phyloP scores from a whole-genome alignment of 495 filamentous ascomycete genomes.

The Aspergillus ostianus region DNA sequence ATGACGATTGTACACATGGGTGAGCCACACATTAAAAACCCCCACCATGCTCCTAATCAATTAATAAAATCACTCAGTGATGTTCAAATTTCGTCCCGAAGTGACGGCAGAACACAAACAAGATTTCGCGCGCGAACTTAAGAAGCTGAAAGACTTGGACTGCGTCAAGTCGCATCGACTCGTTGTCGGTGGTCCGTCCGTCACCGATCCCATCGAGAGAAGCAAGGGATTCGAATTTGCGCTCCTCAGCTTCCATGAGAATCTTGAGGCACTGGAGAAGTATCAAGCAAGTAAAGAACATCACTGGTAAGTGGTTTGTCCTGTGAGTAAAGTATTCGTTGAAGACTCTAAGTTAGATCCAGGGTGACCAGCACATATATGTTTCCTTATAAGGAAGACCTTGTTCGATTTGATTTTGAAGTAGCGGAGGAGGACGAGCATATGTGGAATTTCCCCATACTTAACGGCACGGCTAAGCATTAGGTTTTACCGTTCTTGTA shows the following conservation, averaged over 20 bases:
- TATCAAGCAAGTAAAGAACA: conserved; percentile 40
- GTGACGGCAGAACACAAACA: conserved; percentile 32
- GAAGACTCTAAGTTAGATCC: conserved; percentile 19
- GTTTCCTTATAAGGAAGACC: conserved; percentile 36
- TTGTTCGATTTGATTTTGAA: conserved; percentile 40
- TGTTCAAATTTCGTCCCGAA: conserved; percentile 36
- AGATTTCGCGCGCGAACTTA: conserved; percentile 30
- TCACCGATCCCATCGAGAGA: conserved; percentile 35
- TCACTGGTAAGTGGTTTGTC: conserved; percentile 27
- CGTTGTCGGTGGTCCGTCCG: conserved; percentile 34
- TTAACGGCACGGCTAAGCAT: too few relatives aligned
- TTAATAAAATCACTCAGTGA: too few relatives aligned
- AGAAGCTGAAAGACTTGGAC: conserved; percentile 28
- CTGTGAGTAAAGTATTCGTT: too few relatives aligned
- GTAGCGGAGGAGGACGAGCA: conserved; percentile 32
- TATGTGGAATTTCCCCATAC: conserved; percentile 20
- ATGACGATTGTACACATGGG: background rate
- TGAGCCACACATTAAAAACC: too few relatives aligned
- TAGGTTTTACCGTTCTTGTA: too few relatives aligned
- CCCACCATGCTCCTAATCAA: too few relatives aligned
- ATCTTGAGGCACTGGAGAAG: conserved; percentile 25
- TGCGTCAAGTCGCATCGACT: conserved; percentile 33
- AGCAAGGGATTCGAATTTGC: conserved; percentile 39
- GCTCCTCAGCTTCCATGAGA: conserved; percentile 37
- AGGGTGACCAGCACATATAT: conserved; percentile 34